Conservation (phyloP, 2,329 filamentous ascomycete species). For the Peltaster fructicola region DNA sequence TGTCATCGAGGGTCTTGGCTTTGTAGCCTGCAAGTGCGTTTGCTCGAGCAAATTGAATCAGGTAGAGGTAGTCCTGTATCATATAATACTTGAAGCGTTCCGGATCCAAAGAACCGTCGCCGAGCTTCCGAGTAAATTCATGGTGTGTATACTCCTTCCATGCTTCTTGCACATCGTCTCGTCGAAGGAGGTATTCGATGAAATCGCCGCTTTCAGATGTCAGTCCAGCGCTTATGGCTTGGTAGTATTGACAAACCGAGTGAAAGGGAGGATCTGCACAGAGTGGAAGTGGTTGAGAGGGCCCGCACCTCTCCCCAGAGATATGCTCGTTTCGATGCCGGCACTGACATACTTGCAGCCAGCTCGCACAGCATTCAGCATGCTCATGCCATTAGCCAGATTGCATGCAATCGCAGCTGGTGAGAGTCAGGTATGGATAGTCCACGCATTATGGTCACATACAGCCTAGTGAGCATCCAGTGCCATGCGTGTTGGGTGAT, state of each 20-base stretch:
- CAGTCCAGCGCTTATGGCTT: slow-evolving; percentile 1
- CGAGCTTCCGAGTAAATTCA: slow-evolving; percentile 62
- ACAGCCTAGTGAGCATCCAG: slow-evolving; percentile 86
- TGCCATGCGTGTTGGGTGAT: slow-evolving; percentile 78
- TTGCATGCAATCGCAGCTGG: slow-evolving; percentile 59
- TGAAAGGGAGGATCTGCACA: slow-evolving; percentile 47
- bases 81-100: slow-evolving; percentile 77
- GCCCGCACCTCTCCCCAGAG: slow-evolving; percentile 48
- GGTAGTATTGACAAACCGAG: slow-evolving; percentile 31
- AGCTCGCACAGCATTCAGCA: slow-evolving; percentile 44
- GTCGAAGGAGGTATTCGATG: slow-evolving; percentile 62
- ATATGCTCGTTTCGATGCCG: slow-evolving; percentile 47
- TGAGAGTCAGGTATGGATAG: slow-evolving; percentile 1
- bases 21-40: slow-evolving; percentile 80
- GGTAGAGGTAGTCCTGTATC: slow-evolving; percentile 79
- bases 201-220: slow-evolving; percentile 43
- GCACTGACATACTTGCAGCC: slow-evolving; percentile 56
- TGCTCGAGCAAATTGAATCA: slow-evolving; percentile 74
- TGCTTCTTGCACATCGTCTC: slow-evolving; percentile 51
- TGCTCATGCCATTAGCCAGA: slow-evolving; percentile 39
- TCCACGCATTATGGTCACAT: slow-evolving; percentile 19
- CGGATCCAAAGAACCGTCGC: slow-evolving; percentile 53
- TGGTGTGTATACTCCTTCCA: slow-evolving; percentile 71
- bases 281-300: slow-evolving; percentile 70
- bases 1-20: slow-evolving; percentile 53